Evolutionary conservation across 106 monocot species (phyloP).

Genomic region (Apostasia ramifera): DNA sequence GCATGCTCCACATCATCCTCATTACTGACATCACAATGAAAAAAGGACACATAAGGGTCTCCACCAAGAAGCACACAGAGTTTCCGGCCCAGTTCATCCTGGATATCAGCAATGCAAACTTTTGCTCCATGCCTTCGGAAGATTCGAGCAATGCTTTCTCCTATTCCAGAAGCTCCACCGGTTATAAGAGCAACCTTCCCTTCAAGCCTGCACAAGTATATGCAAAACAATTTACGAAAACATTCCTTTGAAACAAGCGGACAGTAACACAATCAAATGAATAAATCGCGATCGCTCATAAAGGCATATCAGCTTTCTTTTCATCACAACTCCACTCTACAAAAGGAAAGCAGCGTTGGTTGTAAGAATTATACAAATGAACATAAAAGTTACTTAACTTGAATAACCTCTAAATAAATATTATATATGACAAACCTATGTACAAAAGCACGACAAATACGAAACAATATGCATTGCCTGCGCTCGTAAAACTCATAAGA

Average conservation of each 20-base stretch:
- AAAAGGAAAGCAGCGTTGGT: too few species aligned
- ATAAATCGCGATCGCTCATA: neutral
- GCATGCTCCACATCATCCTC: constrained; percentile 59
- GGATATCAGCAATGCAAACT: constrained; percentile 42
- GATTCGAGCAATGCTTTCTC: constrained; percentile 43
- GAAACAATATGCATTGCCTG: too few species aligned
- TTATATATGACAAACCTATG: too few species aligned
- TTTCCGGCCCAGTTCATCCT: constrained; percentile 33
- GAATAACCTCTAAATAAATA: too few species aligned
- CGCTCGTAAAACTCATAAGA: too few species aligned
- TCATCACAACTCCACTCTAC: too few species aligned
- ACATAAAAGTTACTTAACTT: too few species aligned
- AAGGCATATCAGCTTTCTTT: too few species aligned
- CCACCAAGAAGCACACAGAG: constrained; percentile 51
- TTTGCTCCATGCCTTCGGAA: constrained; percentile 46
- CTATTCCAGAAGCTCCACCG: constrained; percentile 59
- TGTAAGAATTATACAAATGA: too few species aligned
- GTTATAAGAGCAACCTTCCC: constrained; percentile 63
- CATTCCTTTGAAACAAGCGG: neutral
- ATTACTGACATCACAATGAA: constrained; percentile 69
- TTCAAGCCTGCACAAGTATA: constrained; percentile 28
- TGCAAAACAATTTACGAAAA: neutral
- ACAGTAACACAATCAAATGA: neutral
- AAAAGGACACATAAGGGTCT: constrained; percentile 26
- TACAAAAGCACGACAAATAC: too few species aligned